These are phyloP conservation scores for Phytophthora ramorum DNA, from an alignment of 352 stramenopile genomes.

Conservation along the genomic window DNA sequence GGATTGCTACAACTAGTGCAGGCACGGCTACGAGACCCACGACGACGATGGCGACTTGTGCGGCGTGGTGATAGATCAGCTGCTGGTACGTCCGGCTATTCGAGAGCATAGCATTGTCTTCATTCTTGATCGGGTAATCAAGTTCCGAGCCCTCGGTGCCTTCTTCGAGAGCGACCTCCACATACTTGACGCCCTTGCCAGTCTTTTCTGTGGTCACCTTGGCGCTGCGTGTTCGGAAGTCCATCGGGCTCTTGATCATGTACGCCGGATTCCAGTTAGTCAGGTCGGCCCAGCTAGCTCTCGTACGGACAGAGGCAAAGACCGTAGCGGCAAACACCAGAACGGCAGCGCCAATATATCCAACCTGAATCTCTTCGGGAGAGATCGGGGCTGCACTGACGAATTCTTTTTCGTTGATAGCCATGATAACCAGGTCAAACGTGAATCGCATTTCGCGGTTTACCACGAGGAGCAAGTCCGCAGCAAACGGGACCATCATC, in stretches of 20 bases:
- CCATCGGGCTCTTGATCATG: slow-evolving; percentile 1
- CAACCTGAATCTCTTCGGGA: slow-evolving; percentile 33
- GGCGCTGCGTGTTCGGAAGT: not conserved
- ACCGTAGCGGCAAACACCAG: slow-evolving; percentile 18
- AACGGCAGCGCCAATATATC: slow-evolving; percentile 25
- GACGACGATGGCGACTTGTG: not conserved
- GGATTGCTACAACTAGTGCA: slow-evolving; percentile 8
- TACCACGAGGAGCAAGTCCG: slow-evolving; percentile 44
- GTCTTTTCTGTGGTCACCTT: not conserved
- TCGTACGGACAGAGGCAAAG: slow-evolving; percentile 6
- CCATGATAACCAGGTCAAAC: slow-evolving; percentile 34
- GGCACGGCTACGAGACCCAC: slow-evolving; percentile 10
- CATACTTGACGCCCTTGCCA: slow-evolving; percentile 2
- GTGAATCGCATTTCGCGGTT: slow-evolving; percentile 49
- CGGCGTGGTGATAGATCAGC: not conserved
- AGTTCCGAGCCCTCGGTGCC: not conserved
- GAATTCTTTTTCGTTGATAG: slow-evolving; percentile 37
- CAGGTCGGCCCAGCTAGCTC: slow-evolving; percentile 11
- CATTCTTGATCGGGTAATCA: not conserved
- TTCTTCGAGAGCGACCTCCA: slow-evolving; percentile 18
- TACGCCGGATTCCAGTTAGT: slow-evolving; percentile 14
- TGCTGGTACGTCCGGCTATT: not conserved
- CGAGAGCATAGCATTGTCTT: not conserved
- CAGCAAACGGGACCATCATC: slow-evolving; percentile 35
- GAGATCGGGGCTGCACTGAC: slow-evolving; percentile 38